Evolutionary conservation across 495 filamentous ascomycete species (phyloP).

Genomic region (Barbatosphaeria neglecta): DNA sequence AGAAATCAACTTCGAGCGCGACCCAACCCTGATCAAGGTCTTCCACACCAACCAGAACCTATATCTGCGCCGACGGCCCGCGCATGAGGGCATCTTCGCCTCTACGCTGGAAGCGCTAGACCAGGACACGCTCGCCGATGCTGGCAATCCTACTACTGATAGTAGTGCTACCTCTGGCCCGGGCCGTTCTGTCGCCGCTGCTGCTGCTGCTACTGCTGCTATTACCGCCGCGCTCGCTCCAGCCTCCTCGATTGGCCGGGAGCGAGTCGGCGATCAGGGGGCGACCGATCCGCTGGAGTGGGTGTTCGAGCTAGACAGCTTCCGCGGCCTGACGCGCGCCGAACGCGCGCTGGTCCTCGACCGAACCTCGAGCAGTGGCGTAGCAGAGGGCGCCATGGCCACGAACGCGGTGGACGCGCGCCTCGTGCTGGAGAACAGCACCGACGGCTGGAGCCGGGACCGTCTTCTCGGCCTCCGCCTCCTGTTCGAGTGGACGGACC

Average conservation of each 20-base stretch:
- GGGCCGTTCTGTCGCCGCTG: too few relatives aligned
- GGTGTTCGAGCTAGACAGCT: conserved; percentile 55
- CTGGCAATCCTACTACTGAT: conserved; percentile 3
- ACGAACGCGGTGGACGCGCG: conserved; percentile 67
- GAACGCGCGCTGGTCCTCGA: conserved; percentile 64
- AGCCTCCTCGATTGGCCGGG: too few relatives aligned
- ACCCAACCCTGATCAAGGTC: conserved; percentile 50
- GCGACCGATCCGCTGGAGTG: conserved; percentile 49
- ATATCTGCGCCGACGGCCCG: conserved; percentile 67
- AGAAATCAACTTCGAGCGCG: conserved; percentile 61
- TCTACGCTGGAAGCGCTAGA: conserved; percentile 58
- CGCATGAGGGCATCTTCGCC: conserved; percentile 59
- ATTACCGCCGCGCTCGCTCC: too few relatives aligned
- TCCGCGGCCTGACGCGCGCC: conserved; percentile 58
- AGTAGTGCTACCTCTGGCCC: conserved; percentile 11
- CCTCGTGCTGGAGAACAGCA: conserved; percentile 54
- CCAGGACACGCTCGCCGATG: conserved; percentile 27
- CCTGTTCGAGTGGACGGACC: conserved; percentile 71
- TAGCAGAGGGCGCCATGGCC: conserved; percentile 33
- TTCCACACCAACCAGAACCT: conserved; percentile 70
- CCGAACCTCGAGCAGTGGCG: conserved; percentile 24
- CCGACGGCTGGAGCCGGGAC: conserved; percentile 52
- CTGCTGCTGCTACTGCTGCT: too few relatives aligned
- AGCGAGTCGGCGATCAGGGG: too few relatives aligned
- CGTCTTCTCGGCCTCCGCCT: conserved; percentile 61